A percentile compares a stretch with the other conserved stretches of the same genome.
Evolutionary conservation across 345 rosid species (phyloP).

Genomic region (Nephelium lappaceum): DNA sequence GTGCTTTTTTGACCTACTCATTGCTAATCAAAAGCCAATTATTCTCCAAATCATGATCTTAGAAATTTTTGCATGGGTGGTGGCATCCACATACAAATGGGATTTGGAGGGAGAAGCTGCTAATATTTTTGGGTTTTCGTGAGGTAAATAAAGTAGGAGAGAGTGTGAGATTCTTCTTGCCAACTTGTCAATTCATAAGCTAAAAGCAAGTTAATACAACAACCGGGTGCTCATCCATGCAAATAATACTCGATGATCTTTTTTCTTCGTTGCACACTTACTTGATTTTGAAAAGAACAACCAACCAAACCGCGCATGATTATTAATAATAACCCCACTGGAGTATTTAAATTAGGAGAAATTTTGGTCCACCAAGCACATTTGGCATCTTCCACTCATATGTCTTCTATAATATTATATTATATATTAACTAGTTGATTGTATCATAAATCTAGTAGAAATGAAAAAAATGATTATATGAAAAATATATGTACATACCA

Average conservation of each 20-base stretch:
- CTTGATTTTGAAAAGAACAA: background rate
- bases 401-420: background rate
- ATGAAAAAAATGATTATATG: too few species aligned
- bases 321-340: background rate
- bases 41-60: background rate
- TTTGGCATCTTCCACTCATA: background rate
- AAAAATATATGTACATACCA: too few species aligned
- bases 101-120: background rate
- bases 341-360: background rate
- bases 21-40: background rate
- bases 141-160: background rate
- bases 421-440: background rate
- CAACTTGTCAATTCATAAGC: background rate
- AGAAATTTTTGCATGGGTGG: background rate
- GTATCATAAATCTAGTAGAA: too few species aligned
- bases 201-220: background rate
- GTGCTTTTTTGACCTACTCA: constrained; percentile 14
- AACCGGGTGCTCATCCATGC: background rate
- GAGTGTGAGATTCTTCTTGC: background rate
- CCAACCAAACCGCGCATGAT: background rate
- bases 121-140: background rate
- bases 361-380: too few species aligned
- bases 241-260: background rate
- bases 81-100: background rate
- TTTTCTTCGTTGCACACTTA: background rate